Conservation (phyloP, 257 asterid species). For the Capsicum chinense region DNA sequence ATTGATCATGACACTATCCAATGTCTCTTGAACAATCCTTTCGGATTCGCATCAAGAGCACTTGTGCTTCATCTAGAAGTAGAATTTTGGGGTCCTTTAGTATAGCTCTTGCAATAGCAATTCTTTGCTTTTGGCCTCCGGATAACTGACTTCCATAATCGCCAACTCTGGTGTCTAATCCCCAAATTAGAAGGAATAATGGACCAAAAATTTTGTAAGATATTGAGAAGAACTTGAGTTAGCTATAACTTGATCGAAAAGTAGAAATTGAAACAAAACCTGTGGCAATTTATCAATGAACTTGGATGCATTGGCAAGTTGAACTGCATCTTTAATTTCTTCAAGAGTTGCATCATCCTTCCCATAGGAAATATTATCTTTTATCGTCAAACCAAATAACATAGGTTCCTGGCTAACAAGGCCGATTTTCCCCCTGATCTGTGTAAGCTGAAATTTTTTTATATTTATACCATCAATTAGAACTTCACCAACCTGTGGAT, state of each 20-base stretch:
- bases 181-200: not conserved
- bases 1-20: slow-evolving; percentile 51
- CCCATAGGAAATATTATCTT: slow-evolving; percentile 81
- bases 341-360: slow-evolving; percentile 69
- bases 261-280: slow-evolving; percentile 33
- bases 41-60: slow-evolving; percentile 65
- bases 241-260: not conserved
- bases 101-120: slow-evolving; percentile 65
- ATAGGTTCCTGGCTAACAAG: slow-evolving; percentile 67
- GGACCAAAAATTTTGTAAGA: slow-evolving; percentile 42
- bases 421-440: slow-evolving; percentile 61
- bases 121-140: slow-evolving; percentile 24
- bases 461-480: slow-evolving; percentile 55
- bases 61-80: slow-evolving; percentile 75
- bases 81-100: slow-evolving; percentile 51
- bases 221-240: not conserved
- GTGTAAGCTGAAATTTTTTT: slow-evolving; percentile 51
- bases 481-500: slow-evolving; percentile 32
- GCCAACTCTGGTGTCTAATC: no score
- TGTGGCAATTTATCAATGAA: slow-evolving; percentile 78
- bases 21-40: slow-evolving; percentile 54
- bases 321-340: slow-evolving; percentile 65
- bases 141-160: no score
- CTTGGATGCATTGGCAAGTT: slow-evolving; percentile 80
- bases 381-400: slow-evolving; percentile 37